Evolutionary conservation across 129 eudicot genomes (phyloP).

Genomic region (Glebionis coronaria): DNA sequence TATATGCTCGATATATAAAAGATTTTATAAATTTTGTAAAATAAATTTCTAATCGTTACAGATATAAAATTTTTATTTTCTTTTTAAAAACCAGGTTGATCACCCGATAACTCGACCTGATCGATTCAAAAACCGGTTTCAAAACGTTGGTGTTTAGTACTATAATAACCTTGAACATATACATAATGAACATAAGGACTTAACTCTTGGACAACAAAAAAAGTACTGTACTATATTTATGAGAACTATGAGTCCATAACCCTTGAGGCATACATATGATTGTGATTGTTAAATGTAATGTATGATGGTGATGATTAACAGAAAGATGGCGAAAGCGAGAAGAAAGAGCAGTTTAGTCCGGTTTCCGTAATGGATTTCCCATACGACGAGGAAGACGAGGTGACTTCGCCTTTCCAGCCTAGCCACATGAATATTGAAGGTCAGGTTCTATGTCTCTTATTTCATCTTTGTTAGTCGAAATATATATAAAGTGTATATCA

Average conservation of each 20-base stretch:
- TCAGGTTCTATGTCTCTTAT: slow-evolving; percentile 1
- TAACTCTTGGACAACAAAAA: neutral
- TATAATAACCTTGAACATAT: neutral
- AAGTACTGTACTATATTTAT: neutral
- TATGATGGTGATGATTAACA: slow-evolving; percentile 3
- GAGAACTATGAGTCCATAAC: neutral
- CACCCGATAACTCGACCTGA: too few relatives aligned
- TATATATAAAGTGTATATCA: neutral
- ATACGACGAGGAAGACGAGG: slow-evolving; percentile 48
- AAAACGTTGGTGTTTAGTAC: too few relatives aligned
- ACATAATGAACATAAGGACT: neutral
- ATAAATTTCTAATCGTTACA: too few relatives aligned
- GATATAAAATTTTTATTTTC: too few relatives aligned
- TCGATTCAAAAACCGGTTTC: too few relatives aligned
- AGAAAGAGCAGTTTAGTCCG: slow-evolving; percentile 77
- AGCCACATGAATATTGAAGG: slow-evolving; percentile 19
- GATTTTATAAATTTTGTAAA: too few relatives aligned
- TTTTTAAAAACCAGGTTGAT: too few relatives aligned
- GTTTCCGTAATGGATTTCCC: slow-evolving; percentile 74
- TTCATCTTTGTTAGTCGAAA: neutral
- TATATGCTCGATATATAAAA: too few relatives aligned
- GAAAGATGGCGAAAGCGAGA: slow-evolving; percentile 31
- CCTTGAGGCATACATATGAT: neutral
- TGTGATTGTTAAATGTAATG: neutral
- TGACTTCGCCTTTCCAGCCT: slow-evolving; percentile 31